Conservation (phyloP, 306 rosid species). For the Crataegus laevigata region DNA sequence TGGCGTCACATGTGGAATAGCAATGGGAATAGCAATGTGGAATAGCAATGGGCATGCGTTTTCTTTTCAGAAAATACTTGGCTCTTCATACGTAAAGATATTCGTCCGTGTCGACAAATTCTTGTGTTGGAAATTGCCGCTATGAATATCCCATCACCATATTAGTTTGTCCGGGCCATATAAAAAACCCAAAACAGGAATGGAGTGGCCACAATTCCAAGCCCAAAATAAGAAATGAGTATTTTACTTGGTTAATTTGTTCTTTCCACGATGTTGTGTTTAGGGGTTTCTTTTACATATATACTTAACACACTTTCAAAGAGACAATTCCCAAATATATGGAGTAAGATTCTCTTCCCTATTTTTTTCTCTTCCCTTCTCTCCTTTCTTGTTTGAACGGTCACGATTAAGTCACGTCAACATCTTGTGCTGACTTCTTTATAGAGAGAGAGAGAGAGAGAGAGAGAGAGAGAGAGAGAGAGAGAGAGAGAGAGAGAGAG, state of each 20-base stretch:
- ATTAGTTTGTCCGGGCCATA: not conserved
- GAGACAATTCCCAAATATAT: too few relatives aligned
- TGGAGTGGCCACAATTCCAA: not conserved
- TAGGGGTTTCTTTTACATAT: not conserved
- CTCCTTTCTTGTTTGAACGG: too few relatives aligned
- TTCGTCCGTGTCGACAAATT: too few relatives aligned
- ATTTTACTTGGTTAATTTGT: not conserved
- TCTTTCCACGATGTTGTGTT: not conserved
- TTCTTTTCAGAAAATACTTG: not conserved
- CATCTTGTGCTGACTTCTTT: too few relatives aligned
- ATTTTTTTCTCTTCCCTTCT: too few relatives aligned
- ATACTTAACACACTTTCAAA: not conserved
- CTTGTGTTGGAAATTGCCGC: not conserved
- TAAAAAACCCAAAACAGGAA: not conserved
- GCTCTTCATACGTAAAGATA: too few relatives aligned
- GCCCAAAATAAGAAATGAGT: too few relatives aligned
- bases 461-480: too few relatives aligned
- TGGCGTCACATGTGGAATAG: not conserved
- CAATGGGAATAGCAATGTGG: not conserved
- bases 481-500: too few relatives aligned
- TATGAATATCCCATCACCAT: not conserved
- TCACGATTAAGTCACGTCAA: too few relatives aligned
- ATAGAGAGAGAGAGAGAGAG: too few relatives aligned
- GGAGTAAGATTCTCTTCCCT: too few relatives aligned
- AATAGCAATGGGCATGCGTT: not conserved